Base-by-base conservation (phyloP, 2,329 filamentous ascomycete genomes). In the Passalora sequoiae region DNA sequence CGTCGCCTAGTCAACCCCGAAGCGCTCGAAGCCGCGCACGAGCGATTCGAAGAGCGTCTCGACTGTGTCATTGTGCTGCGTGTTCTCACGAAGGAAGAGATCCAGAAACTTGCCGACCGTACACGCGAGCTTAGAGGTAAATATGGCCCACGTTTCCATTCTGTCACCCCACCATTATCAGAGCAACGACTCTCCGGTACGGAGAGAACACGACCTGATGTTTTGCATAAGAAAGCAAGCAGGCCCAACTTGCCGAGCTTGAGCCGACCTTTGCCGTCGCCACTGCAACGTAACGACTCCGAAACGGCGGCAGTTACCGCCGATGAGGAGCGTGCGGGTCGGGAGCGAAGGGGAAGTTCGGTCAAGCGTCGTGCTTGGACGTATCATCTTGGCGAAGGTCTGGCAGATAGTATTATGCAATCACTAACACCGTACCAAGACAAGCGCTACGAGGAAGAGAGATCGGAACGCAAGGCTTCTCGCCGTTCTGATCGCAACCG, bases 51-150 rank as follows among this genome's bases (percentile, higher is more conserved):
- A 66, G 86, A 94, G 57, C 79, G 89, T n/a, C 79, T 89, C 47
- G 89, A 95, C 60, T 94, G 89, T 64, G 89, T 97, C 46, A 95
- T 96, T 63, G 89, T 96, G 2, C 73, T 97, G 43, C 76, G 89
- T 43, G 91, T 96, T 6, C 66, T 97, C 61, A 86, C 80, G 36
- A 86, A 85, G 65, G 86, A 94, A 55, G 89, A 97, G 60, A 94
- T 97, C 43, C 84, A 94, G 65, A 82, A 80, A 24, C 89, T 94
- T 61, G 88, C 89, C 9, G 77, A 82, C 50, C 84, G 83, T 37
- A 96, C 91, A 7, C 80, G 83, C 53, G 80, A 87, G 60, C 78
- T 96, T 49, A 78, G 89, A 78, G 85, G 63, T 66, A 59, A 49
- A 46, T 40, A 28, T 24, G 37, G 31, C 44, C 44, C 19, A n/a